Evolutionary conservation across 176 grass and related monocot species (phyloP), one percentile per base, ranked within the genome.

Genomic region (Cenchrus americanus): DNA sequence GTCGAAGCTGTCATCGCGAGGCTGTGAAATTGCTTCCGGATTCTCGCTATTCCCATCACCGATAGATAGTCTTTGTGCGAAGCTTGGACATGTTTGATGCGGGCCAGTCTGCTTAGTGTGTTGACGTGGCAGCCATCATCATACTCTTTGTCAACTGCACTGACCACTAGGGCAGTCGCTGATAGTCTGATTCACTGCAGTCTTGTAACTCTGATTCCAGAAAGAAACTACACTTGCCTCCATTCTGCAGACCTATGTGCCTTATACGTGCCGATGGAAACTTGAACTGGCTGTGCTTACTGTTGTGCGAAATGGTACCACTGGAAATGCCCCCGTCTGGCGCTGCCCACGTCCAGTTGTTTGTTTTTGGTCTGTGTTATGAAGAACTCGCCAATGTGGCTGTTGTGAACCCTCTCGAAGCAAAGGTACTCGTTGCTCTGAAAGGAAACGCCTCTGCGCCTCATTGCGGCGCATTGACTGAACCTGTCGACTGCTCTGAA

Each of bases 1-100:
- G 94, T 96, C 0, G 94, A 93, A 78, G 89, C 88, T 26, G 91
- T 93, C 59, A 96, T 96, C 19, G 58, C 84, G 11, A 78, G 91
- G 80, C 74, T 96, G 73, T 93, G 83, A 96, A 66, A 55, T 4
- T 7, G 8, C 34, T 41, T 12, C 10, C 3, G 1, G 23, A 23
- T 8, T 70, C 34, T 23, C 73, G 34, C 3, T 55, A 14, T 63
- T 82, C 24, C 7, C 9, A 53, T 69, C 43, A 24, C 41, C 17
- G 10, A 64, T 14, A 27, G 54, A 51, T 46, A 30, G 10, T 19
- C 8, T 22, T 76, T 37, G 34, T 61, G 46, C 21, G 55, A 77
- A 46, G 74, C 18, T 2, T 66, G 66, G 65, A 73, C 54, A 68
- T 59, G 1, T 26, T 75, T 44, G 34, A 22, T 72, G 14, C 27